Base-by-base conservation (phyloP, 371 early-diverging fungal genomes). In the Rhizopus sp. region DNA sequence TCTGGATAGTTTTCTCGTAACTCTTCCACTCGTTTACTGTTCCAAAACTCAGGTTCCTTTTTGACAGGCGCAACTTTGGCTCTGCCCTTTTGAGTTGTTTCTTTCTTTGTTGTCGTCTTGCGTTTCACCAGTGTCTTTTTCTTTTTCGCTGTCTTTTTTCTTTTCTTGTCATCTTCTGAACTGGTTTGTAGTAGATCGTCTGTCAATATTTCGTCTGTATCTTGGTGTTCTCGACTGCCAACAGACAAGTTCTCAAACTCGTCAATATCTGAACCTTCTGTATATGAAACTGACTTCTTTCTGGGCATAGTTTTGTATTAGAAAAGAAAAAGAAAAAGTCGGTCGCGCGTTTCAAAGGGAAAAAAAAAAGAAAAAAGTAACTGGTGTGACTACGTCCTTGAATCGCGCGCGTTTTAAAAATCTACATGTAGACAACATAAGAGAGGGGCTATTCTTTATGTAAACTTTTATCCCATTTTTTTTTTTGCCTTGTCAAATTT, bases 1-100 rank as follows among this genome's bases (percentile, higher is more conserved):
- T 89, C 90, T 1, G 89, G 90, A 39, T 86, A 75, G 32, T 76
- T 67, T 9, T 63, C 60, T 1, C 88, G 75, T 31, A 90, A 66
- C 15, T 67, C 56, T 38, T 69, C 60, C 13, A 80, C 74, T 30
- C 62, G 49, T 6, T 59, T 63, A 1, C 82, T 83, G 50, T 86
- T 79, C 69, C 60, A 73, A 17, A 33, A 23, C 29, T 45, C 49
- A 9, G 41, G 55, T 37, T 50, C 15, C 30, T 58, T 54, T 10
- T 57, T 65, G 16, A n/a, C 32, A n/a, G 10, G 29, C 13, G 23
- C 2, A 23, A 34, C 48, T 34, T 42, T 55, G 44, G 34, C 37
- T 49, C 33, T 60, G 38, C n/a, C 50, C 64, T 37, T 64, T 71
- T 29, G 70, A 60, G 3, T 70, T 69, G 51, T 76, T 68, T 50